Conservation (phyloP, 176 grass and related monocot species). For the Coix lacrymajobi region DNA sequence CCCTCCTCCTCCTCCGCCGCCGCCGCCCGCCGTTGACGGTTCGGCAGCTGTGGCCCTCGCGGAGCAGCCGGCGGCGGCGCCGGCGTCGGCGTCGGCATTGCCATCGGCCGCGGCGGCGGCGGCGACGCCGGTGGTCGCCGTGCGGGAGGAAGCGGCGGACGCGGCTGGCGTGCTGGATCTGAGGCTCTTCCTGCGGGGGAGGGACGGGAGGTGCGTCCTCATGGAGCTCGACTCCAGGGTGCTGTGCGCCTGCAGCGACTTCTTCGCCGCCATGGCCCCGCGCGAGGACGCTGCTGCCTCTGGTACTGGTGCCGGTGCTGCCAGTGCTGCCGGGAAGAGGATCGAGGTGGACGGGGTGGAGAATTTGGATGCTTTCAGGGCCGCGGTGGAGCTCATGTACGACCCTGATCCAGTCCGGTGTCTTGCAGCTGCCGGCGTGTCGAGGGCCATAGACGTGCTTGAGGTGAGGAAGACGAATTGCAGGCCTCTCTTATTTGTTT, state of each 20-base stretch:
- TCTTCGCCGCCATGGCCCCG: constrained; percentile 38
- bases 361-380: constrained; percentile 52
- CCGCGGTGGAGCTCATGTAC: constrained; percentile 52
- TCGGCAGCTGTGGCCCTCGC: background rate
- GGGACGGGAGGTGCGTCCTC: constrained; percentile 52
- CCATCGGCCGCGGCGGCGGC: background rate
- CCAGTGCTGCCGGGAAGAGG: background rate
- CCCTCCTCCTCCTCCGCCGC: background rate
- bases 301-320: background rate
- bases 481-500: background rate
- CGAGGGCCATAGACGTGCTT: constrained; percentile 51
- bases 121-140: background rate
- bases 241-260: constrained; percentile 44
- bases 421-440: constrained; percentile 41
- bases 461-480: constrained; percentile 38
- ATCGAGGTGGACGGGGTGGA: constrained; percentile 51
- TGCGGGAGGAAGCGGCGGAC: background rate
- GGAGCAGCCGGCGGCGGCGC: background rate
- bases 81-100: background rate
- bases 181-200: constrained; percentile 44
- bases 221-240: constrained; percentile 63
- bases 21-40: background rate
- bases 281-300: background rate
- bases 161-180: constrained; percentile 33
- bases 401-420: constrained; percentile 30